Percentiles rank a stretch among this genome's conserved stretches.
Conservation (phyloP, 208 protist species). For the Borovskyia barvae region DNA sequence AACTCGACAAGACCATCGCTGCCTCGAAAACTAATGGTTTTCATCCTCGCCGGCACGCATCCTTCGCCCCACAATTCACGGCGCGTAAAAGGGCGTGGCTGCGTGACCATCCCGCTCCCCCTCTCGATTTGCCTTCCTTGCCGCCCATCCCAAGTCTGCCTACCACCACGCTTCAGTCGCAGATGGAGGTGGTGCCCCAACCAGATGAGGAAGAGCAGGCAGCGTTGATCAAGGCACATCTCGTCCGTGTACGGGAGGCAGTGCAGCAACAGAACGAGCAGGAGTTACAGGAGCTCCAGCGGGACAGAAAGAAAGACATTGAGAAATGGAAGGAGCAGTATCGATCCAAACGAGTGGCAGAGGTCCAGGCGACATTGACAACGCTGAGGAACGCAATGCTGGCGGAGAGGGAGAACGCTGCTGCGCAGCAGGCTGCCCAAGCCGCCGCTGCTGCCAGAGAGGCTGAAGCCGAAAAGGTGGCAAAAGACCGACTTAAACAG, state of each 20-base stretch:
- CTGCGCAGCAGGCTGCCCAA: background rate
- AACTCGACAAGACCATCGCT: conserved; percentile 33
- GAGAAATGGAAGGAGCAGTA: conserved; percentile 25
- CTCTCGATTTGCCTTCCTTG: conserved; percentile 29
- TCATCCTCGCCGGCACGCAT: conserved; percentile 32
- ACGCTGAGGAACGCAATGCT: background rate
- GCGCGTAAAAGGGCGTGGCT: conserved; percentile 45
- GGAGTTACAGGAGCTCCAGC: conserved; percentile 15
- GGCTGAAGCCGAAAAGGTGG: background rate
- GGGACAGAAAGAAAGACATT: conserved; percentile 21
- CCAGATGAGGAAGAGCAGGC: conserved; percentile 44
- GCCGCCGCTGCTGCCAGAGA: background rate
- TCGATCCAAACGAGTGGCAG: conserved; percentile 20
- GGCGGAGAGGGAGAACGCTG: background rate
- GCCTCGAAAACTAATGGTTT: conserved; percentile 13
- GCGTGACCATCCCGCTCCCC: conserved; percentile 32
- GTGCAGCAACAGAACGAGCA: conserved; percentile 14
- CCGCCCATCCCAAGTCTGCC: conserved; percentile 31
- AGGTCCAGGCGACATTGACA: conserved; percentile 14
- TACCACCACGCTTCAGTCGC: conserved; percentile 18
- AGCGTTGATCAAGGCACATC: conserved; percentile 18
- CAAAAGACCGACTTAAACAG: background rate
- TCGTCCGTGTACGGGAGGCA: conserved; percentile 20
- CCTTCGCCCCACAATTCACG: conserved; percentile 29
- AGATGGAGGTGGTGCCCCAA: conserved; percentile 18